A percentile compares a stretch with the other conserved stretches of the same genome.
These are phyloP conservation scores for Gracilariopsis chorda DNA, from an alignment of 23 red algal genomes.

Conservation along the genomic window DNA sequence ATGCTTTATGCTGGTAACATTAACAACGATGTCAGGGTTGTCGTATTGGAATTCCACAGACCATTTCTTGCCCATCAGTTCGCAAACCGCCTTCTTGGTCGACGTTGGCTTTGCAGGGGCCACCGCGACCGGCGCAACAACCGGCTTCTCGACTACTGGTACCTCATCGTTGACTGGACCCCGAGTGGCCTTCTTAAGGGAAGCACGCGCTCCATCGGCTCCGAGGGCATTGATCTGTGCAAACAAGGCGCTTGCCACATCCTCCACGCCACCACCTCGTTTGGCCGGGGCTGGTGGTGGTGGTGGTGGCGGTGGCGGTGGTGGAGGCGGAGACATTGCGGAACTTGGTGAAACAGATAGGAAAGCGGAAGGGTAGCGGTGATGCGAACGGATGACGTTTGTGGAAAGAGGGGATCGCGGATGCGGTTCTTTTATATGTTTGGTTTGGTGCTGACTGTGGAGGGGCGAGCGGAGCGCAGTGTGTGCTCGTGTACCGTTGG, in stretches of 20 bases:
- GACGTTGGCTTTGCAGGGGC: conserved; percentile 1
- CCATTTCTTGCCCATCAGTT: conserved; percentile 81
- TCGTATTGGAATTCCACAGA: conserved; percentile 67
- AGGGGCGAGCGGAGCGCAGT: too few relatives aligned
- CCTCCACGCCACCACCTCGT: conserved; percentile 15
- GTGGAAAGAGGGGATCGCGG: too few relatives aligned
- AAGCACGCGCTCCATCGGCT: conserved; percentile 50
- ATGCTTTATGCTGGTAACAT: conserved; percentile 83
- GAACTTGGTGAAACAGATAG: conserved; percentile 30
- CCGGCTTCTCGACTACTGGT: conserved; percentile 27
- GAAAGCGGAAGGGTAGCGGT: neutral
- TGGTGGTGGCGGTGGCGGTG: conserved; percentile 83
- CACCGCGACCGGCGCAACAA: conserved; percentile 17
- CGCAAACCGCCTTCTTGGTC: conserved; percentile 46
- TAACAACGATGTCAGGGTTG: conserved; percentile 46
- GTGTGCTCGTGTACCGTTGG: too few relatives aligned
- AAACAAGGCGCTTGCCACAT: conserved; percentile 75
- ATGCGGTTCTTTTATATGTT: too few relatives aligned
- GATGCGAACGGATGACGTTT: too few relatives aligned
- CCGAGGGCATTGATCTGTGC: conserved; percentile 87
- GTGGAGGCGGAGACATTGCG: conserved; percentile 66
- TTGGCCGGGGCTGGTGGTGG: conserved; percentile 70
- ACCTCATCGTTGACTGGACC: conserved; percentile 73
- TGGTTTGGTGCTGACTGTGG: too few relatives aligned
- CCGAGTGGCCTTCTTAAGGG: conserved; percentile 82